Percentiles rank a stretch among this genome's conserved stretches.
Conservation (phyloP, 495 filamentous ascomycete genomes). For the Entonaema liquescens region DNA sequence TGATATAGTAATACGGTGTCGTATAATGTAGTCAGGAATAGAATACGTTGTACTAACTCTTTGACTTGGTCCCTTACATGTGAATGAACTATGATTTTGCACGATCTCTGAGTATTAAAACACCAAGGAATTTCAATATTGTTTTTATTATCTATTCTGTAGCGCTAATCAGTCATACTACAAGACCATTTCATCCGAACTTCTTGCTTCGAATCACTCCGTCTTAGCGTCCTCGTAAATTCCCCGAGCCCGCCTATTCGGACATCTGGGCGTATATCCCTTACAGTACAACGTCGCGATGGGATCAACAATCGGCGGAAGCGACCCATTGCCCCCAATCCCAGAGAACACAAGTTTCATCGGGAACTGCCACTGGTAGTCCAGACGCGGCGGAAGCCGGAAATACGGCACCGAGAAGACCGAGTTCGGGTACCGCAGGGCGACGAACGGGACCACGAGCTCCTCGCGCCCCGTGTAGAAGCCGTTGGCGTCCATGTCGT, state of each 20-base stretch:
- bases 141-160: neutral
- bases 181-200: neutral
- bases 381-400: conserved; percentile 28
- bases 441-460: conserved; percentile 38
- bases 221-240: conserved; percentile 15
- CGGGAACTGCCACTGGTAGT: conserved; percentile 38
- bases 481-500: conserved; percentile 39
- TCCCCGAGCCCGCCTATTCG: conserved; percentile 16
- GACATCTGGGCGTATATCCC: conserved; percentile 23
- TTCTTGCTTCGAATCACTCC: neutral
- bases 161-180: neutral
- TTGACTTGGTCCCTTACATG: neutral
- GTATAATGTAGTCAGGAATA: neutral
- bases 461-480: conserved; percentile 38
- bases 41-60: neutral
- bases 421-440: conserved; percentile 37
- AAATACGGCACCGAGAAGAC: conserved; percentile 41
- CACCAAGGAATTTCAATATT: neutral
- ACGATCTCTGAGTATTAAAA: too few species aligned
- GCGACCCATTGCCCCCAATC: conserved; percentile 26
- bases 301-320: conserved; percentile 37
- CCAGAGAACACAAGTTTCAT: conserved; percentile 31
- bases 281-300: conserved; percentile 31
- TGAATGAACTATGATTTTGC: neutral
- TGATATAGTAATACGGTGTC: neutral